Conservation (phyloP, 2,329 filamentous ascomycete species). For the Alternaria brassicae region DNA sequence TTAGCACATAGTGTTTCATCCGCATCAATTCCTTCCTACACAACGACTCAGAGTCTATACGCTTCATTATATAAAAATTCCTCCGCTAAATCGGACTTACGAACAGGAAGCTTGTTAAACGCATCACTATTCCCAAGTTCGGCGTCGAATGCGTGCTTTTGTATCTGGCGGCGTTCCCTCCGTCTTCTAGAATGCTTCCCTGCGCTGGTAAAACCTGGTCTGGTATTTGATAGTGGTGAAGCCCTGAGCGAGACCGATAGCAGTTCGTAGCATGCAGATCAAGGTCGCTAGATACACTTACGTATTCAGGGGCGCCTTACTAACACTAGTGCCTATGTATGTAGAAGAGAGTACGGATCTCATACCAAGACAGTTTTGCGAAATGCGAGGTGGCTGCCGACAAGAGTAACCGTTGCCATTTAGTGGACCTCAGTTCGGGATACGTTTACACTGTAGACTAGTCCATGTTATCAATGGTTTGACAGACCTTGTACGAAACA, state of each 20-base stretch:
- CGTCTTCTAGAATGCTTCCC: background rate
- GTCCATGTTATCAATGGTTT: background rate
- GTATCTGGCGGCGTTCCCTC: background rate
- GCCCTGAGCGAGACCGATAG: background rate
- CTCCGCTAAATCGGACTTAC: background rate
- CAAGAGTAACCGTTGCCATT: background rate
- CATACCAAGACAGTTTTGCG: background rate
- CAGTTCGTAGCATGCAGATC: background rate
- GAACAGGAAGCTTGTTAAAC: background rate
- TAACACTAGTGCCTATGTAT: background rate
- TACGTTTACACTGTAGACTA: background rate
- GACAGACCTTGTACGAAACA: background rate
- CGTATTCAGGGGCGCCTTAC: background rate
- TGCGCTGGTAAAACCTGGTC: background rate
- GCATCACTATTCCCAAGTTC: background rate
- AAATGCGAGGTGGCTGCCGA: background rate
- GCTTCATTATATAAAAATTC: background rate
- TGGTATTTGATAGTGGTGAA: background rate
- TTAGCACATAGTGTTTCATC: conserved; percentile 1
- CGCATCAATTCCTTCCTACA: background rate
- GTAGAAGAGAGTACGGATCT: background rate
- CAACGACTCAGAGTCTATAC: background rate
- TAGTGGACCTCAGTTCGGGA: background rate
- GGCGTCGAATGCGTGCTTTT: background rate
- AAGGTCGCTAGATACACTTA: background rate